phyloP scores from a whole-genome alignment of 768 basidiomycete genomes.

The Suillus placidus region DNA sequence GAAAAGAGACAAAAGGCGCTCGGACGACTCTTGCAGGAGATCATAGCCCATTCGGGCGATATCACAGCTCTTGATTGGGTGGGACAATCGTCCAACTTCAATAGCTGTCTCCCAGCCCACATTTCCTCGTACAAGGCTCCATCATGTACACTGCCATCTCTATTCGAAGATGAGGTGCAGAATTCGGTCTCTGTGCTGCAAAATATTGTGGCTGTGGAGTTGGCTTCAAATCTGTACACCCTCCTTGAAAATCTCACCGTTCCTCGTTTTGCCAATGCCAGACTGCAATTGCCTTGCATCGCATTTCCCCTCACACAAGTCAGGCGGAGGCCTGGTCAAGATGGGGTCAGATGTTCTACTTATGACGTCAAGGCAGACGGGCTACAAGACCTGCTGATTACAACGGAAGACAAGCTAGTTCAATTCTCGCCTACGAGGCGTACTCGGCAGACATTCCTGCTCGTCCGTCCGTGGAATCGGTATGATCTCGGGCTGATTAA shows the following conservation, averaged over 20 bases:
- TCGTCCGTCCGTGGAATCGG: background rate
- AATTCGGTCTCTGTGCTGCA: background rate
- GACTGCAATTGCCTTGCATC: background rate
- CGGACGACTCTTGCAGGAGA: constrained; percentile 1
- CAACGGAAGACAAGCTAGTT: background rate
- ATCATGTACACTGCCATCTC: background rate
- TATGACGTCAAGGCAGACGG: background rate
- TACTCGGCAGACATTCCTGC: background rate
- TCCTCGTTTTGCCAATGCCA: background rate
- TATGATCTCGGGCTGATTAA: background rate
- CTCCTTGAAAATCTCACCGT: background rate
- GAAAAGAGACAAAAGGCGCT: background rate
- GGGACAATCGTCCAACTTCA: background rate
- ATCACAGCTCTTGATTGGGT: background rate
- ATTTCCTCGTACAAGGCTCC: background rate
- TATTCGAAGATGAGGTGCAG: background rate
- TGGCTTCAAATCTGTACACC: background rate
- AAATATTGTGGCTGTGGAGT: background rate
- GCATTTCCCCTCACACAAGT: background rate
- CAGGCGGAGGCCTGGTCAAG: background rate
- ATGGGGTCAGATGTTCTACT: background rate
- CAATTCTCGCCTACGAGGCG: background rate
- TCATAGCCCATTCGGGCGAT: background rate
- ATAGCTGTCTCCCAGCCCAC: background rate
- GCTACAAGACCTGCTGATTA: background rate